phyloP scores from a whole-genome alignment of 1,139 yeast species.

The Blastobotrys arbuscula region DNA sequence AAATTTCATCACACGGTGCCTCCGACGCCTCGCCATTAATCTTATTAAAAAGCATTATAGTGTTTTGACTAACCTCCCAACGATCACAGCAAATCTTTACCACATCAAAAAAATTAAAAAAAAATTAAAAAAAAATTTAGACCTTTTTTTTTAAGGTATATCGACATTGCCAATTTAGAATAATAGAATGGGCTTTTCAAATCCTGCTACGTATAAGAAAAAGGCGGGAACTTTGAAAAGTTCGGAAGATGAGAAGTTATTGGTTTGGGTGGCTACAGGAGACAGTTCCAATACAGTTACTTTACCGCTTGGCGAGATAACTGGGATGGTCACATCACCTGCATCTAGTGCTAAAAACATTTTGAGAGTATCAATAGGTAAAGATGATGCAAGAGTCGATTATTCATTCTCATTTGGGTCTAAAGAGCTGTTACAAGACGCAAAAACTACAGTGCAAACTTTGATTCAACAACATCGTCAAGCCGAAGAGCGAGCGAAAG shows the following conservation, averaged over 20 bases:
- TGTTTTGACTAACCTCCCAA: no score
- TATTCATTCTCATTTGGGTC: constrained; percentile 50
- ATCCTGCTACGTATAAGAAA: constrained; percentile 29
- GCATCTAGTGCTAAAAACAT: constrained; percentile 65
- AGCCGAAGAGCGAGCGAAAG: constrained; percentile 46
- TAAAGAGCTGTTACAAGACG: constrained; percentile 68
- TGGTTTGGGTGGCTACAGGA: constrained; percentile 22
- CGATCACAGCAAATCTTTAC: background rate
- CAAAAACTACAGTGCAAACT: constrained; percentile 64
- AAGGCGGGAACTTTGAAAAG: constrained; percentile 25
- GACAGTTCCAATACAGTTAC: constrained; percentile 14
- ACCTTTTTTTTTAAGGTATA: background rate
- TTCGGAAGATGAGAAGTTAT: constrained; percentile 18
- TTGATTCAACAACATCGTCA: constrained; percentile 44
- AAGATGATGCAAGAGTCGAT: constrained; percentile 43
- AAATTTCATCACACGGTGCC: no score
- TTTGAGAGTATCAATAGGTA: constrained; percentile 45
- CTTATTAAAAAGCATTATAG: no score
- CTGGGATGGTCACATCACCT: constrained; percentile 61
- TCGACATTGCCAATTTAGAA: background rate
- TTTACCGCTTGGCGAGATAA: constrained; percentile 16
- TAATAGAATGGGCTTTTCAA: constrained; percentile 9
- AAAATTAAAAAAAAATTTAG: background rate
- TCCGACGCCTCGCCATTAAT: no score
- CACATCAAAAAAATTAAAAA: background rate